Conservation (phyloP, 2,329 filamentous ascomycete species). For the Ophiostoma quercus region DNA sequence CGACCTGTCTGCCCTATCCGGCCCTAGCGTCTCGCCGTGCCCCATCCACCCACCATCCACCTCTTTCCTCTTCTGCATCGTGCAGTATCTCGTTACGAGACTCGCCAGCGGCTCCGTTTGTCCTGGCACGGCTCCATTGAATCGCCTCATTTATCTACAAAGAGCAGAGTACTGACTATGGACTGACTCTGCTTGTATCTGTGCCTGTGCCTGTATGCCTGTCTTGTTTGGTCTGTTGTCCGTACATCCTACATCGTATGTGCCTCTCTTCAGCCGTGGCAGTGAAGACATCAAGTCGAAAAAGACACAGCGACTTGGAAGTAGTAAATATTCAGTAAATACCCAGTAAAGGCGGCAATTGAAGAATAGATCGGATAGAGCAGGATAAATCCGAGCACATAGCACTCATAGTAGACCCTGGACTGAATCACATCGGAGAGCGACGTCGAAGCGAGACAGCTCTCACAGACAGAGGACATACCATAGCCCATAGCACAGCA, state of each 20-base stretch:
- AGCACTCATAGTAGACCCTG: background rate
- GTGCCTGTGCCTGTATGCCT: background rate
- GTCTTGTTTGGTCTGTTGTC: background rate
- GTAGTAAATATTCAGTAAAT: no score
- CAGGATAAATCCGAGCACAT: background rate
- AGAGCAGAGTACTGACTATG: background rate
- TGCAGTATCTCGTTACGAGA: slow-evolving; percentile 10
- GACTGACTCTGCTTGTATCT: background rate
- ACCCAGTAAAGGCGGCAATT: no score
- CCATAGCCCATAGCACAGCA: background rate
- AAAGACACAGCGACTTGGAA: background rate
- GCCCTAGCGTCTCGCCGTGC: background rate
- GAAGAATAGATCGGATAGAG: background rate
- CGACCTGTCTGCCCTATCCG: background rate
- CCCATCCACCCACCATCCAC: background rate
- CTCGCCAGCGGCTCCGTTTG: slow-evolving; percentile 11
- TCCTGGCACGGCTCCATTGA: background rate
- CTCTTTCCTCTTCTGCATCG: slow-evolving; percentile 20
- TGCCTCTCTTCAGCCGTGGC: slow-evolving; percentile 1
- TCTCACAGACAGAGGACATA: background rate
- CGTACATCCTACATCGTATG: background rate
- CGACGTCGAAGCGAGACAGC: slow-evolving; percentile 1
- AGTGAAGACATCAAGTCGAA: background rate
- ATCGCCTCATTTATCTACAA: background rate
- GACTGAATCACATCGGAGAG: background rate